Evolutionary conservation across 768 basidiomycete genomes (phyloP).

Genomic region (Naematelia aurantialba): DNA sequence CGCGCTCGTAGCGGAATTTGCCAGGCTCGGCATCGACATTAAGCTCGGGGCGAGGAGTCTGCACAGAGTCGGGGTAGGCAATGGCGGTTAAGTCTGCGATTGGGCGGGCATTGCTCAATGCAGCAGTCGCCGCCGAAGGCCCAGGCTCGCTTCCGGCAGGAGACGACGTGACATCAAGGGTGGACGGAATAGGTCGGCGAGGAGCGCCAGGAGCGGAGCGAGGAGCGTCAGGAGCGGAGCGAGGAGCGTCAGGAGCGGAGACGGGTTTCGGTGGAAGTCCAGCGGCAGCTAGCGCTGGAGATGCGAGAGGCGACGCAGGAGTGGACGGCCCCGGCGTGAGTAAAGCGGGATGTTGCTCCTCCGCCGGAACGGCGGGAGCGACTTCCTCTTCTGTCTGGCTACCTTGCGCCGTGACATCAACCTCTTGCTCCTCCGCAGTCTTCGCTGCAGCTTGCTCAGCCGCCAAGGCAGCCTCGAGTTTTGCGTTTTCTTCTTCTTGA

Average conservation of each 20-base stretch:
- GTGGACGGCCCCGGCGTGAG: conserved; percentile 27
- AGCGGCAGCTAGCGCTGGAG: conserved; percentile 33
- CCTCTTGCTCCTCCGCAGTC: conserved; percentile 30
- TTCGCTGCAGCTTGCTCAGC: conserved; percentile 26
- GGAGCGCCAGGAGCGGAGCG: background rate
- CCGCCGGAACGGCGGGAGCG: conserved; percentile 30
- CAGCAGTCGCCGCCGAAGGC: conserved; percentile 41
- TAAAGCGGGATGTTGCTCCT: conserved; percentile 26
- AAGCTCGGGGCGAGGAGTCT: conserved; percentile 76
- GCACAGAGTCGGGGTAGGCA: conserved; percentile 75
- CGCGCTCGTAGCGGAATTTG: conserved; percentile 95
- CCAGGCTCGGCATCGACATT: conserved; percentile 78
- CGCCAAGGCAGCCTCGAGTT: conserved; percentile 15
- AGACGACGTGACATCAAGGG: conserved; percentile 34
- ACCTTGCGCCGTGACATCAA: conserved; percentile 19
- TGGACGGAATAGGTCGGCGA: conserved; percentile 20
- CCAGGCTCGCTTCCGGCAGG: conserved; percentile 25
- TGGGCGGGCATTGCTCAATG: conserved; percentile 70
- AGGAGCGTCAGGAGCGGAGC: background rate
- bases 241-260: conserved; percentile 7
- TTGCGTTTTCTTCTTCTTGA: conserved; percentile 5
- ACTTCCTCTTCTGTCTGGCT: conserved; percentile 30
- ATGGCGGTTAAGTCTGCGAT: conserved; percentile 77
- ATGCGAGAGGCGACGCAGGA: conserved; percentile 37
- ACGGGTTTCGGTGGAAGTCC: conserved; percentile 45